Evolutionary conservation across 768 basidiomycete species (phyloP), one percentile per base, ranked within the genome.

Genomic region (Boletus rubescentipes): DNA sequence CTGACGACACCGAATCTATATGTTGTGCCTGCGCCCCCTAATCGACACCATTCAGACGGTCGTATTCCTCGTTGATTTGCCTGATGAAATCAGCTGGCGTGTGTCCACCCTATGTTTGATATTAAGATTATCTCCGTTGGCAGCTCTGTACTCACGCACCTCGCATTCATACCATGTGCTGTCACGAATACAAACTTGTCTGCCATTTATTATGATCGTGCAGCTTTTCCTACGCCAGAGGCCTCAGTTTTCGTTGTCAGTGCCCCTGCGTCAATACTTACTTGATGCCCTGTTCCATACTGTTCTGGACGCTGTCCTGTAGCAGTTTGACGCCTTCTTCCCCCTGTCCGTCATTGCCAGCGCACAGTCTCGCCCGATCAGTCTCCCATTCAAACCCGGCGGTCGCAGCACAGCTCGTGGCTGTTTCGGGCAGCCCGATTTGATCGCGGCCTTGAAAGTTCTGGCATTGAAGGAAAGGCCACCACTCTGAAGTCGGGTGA

Each of bases 391-490:
- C 82, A 40, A 92, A 78, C 4, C 79, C 78, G 11, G 81, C 81
- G 4, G 77, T 72, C 30, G 76, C 62, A 0, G 89, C 89, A 63
- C 94, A 96, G 49, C 74, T 75, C 49, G 81, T 64, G 1, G 89
- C 87, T 20, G 85, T 78, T 16, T 79, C 80, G 0, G 85, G 78
- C 16, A 72, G 70, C 16, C 94, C 94, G 42, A 96, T 82, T 30
- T 78, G 72, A 21, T 77, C 73, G 9, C 77, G 72, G 21, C 73
- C 87, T 60, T 83, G 76, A 60, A 76, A 85, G 67, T 93, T 92
- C 63, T 91, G 82, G 69, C 93, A 94, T 54, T 82, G 84, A 20
- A 93, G 75, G 61, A 92, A 94, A 47, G 81, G 72, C 93, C 92
- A 95, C 89, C 90, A 93, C 20, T 73, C 74, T n/a, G 69, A 59